These are phyloP conservation scores for Globisporangium camurandrum DNA, from an alignment of 352 stramenopile species.

Conservation along the genomic window DNA sequence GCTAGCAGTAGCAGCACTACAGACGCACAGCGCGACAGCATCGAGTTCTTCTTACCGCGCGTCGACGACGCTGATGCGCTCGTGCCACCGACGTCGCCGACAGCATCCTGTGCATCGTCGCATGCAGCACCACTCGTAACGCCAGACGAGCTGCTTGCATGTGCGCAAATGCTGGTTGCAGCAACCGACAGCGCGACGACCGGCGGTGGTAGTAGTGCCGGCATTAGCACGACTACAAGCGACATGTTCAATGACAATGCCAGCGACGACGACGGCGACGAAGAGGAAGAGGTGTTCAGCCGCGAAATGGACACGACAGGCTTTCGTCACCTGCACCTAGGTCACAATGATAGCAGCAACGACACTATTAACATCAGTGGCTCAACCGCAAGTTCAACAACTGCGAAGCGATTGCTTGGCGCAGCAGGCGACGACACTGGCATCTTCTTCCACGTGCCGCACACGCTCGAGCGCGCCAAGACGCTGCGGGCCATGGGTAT, in stretches of 20 bases:
- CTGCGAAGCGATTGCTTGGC: background rate
- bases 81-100: background rate
- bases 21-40: slow-evolving; percentile 10
- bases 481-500: slow-evolving; percentile 30
- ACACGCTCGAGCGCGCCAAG: slow-evolving; percentile 11
- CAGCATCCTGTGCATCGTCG: background rate
- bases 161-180: slow-evolving; percentile 17
- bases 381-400: background rate
- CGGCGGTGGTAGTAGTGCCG: slow-evolving; percentile 4
- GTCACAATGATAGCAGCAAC: background rate
- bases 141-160: slow-evolving; percentile 18
- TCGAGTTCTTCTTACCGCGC: slow-evolving; percentile 19
- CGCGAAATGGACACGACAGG: slow-evolving; percentile 43
- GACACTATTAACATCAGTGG: background rate
- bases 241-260: slow-evolving; percentile 14
- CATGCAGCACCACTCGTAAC: slow-evolving; percentile 3
- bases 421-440: slow-evolving; percentile 13
- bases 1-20: background rate
- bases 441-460: slow-evolving; percentile 45
- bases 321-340: slow-evolving; percentile 19
- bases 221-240: slow-evolving; percentile 4
- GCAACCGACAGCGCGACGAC: slow-evolving; percentile 8
- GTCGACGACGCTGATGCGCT: background rate
- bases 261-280: slow-evolving; percentile 21
- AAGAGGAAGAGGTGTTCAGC: slow-evolving; percentile 69